Evolutionary conservation across 371 early-diverging fungal genomes (phyloP), one percentile per base, ranked within the genome.

Genomic region (Actinomucor elegans): DNA sequence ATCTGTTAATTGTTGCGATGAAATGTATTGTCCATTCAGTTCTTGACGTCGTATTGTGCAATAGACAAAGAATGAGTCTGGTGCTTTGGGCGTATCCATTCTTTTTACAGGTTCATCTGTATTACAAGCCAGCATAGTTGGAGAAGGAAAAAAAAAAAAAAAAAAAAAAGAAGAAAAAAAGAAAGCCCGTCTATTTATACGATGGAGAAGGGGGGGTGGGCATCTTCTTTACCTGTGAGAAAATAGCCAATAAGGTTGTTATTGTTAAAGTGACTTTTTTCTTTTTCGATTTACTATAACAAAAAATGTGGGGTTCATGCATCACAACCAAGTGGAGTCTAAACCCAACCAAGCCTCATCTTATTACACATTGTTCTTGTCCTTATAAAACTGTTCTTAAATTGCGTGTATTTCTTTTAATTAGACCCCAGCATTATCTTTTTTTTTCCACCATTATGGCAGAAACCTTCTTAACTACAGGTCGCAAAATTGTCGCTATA

Each of bases 401-500:
- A n/a, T n/a, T n/a, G n/a, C 14, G 34, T 34, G 35, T 14, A 5
- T 34, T 11, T 9, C 35, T n/a, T 34, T 34, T 34, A 17, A 34
- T 12, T n/a, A n/a, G n/a, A n/a, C n/a, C n/a, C n/a, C n/a, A n/a
- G n/a, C n/a, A n/a, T n/a, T 17, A 34, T 34, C 35, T 34, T 34
- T 34, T 34, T 34, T 11, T 34, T 34, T 14, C 12, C 12, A 34
- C 12, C 20, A 23, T 1, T 14, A 40, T 40, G 40, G 66, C 76
- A 14, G 66, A 69, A 42, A 69, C 78, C 33, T 88, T 90, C 51
- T 60, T 79, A n/a, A 61, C 61, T 8, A 71, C 74, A n/a, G 90
- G 94, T 26, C 83, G 87, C 55, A 94, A 94, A 68, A 93, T 96
- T 52, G 81, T 94, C 31, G 94, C 92, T 56, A 92, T 96, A 55